phyloP scores from a whole-genome alignment of 495 filamentous ascomycete genomes.

The Echria macrotheca region DNA sequence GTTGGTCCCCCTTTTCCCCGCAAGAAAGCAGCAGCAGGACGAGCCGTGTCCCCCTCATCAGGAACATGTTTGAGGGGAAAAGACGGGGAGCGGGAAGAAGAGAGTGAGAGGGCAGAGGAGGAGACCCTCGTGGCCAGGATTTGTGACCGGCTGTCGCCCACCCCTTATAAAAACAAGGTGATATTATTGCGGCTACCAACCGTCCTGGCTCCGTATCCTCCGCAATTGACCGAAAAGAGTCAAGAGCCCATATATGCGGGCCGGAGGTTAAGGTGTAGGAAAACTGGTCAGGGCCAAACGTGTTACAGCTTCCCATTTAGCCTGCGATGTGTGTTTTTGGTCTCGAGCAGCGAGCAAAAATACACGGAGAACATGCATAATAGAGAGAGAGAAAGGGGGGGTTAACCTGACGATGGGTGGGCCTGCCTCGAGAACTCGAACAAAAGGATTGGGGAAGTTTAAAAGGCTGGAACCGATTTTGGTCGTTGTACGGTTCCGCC shows the following conservation, averaged over 20 bases:
- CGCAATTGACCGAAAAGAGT: constrained; percentile 10
- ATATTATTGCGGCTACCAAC: constrained; percentile 3
- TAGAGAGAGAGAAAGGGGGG: background rate
- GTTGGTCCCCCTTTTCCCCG: background rate
- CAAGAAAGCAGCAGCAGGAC: background rate
- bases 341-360: background rate
- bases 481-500: too few species aligned
- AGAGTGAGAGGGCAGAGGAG: too few species aligned
- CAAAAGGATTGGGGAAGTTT: too few species aligned
- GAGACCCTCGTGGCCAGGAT: background rate
- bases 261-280: background rate
- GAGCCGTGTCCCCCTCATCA: background rate
- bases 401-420: too few species aligned
- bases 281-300: constrained; percentile 9
- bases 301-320: constrained; percentile 9
- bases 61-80: background rate
- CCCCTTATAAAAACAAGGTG: background rate
- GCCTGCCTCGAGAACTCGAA: too few species aligned
- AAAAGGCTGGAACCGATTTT: too few species aligned
- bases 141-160: background rate
- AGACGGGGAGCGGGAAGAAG: too few species aligned
- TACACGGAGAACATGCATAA: background rate
- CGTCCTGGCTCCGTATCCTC: constrained; percentile 1
- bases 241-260: background rate
- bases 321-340: background rate